Conservation (phyloP, 164 flowering plant genomes). For the Nymphaea colorata region DNA sequence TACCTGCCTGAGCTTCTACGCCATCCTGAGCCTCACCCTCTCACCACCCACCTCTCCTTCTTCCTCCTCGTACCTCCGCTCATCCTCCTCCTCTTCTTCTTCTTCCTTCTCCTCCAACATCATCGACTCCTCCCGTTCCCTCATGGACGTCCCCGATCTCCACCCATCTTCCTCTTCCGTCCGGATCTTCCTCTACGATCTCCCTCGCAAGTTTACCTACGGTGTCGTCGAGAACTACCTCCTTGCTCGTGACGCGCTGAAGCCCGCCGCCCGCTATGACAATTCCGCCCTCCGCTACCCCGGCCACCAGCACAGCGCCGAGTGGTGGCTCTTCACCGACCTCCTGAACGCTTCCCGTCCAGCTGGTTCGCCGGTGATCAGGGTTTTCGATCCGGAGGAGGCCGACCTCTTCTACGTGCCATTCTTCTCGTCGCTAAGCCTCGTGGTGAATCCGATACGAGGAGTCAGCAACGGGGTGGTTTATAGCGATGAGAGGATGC, state of each 20-base stretch:
- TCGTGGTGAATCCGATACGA: slow-evolving; percentile 70
- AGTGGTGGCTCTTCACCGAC: slow-evolving; percentile 79
- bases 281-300: slow-evolving; percentile 45
- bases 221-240: slow-evolving; percentile 76
- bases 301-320: slow-evolving; percentile 90
- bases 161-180: slow-evolving; percentile 11
- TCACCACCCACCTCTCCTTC: slow-evolving; percentile 8
- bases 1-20: slow-evolving; percentile 25
- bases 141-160: not conserved
- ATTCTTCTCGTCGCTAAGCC: slow-evolving; percentile 80
- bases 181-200: slow-evolving; percentile 60
- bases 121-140: not conserved
- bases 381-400: slow-evolving; percentile 65
- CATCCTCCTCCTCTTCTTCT: not conserved
- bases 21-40: slow-evolving; percentile 31
- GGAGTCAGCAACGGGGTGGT: slow-evolving; percentile 9
- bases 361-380: slow-evolving; percentile 26
- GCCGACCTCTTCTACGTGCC: slow-evolving; percentile 95
- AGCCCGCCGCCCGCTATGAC: slow-evolving; percentile 7
- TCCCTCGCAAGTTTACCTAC: slow-evolving; percentile 72
- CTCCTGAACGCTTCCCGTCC: slow-evolving; percentile 29
- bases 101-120: not conserved
- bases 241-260: slow-evolving; percentile 32
- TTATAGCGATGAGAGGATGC: slow-evolving; percentile 83
- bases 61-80: not conserved